A percentile compares a stretch with the other conserved stretches of the same genome.
These are phyloP conservation scores for Ophiostoma angusticollis DNA, from an alignment of 2,329 filamentous ascomycete genomes.

Conservation along the genomic window DNA sequence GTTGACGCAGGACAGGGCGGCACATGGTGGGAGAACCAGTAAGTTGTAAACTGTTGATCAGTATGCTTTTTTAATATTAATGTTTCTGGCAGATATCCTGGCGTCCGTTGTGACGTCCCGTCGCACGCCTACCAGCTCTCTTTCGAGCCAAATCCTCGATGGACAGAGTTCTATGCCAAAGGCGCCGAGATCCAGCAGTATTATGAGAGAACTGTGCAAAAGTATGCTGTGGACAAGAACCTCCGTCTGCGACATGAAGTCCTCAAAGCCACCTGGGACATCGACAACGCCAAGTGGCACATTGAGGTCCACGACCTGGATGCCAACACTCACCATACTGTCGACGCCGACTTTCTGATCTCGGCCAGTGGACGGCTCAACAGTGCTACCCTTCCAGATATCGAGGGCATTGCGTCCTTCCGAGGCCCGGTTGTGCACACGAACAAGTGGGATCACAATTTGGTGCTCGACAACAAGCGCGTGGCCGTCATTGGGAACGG, in stretches of 20 bases:
- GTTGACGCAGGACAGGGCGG: constrained; percentile 3
- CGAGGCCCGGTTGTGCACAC: constrained; percentile 1
- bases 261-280: not conserved
- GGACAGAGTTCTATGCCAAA: constrained; percentile 12
- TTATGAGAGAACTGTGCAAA: constrained; percentile 5
- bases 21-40: constrained; percentile 38
- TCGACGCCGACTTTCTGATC: not conserved
- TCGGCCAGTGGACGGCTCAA: constrained; percentile 2
- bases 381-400: not conserved
- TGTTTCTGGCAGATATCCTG: constrained; percentile 6
- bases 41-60: no score
- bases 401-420: not conserved
- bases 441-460: not conserved
- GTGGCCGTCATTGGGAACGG: constrained; percentile 14
- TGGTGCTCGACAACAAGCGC: constrained; percentile 3
- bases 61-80: not conserved
- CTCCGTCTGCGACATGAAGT: constrained; percentile 3
- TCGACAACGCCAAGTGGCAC: not conserved
- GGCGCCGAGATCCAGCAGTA: constrained; percentile 13
- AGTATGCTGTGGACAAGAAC: constrained; percentile 4
- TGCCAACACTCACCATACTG: not conserved
- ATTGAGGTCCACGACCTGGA: not conserved
- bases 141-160: constrained; percentile 12
- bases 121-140: constrained; percentile 13
- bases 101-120: constrained; percentile 14